Base-by-base conservation (phyloP, 805 yeast species). In the Wilhelminamyces savonicus region DNA sequence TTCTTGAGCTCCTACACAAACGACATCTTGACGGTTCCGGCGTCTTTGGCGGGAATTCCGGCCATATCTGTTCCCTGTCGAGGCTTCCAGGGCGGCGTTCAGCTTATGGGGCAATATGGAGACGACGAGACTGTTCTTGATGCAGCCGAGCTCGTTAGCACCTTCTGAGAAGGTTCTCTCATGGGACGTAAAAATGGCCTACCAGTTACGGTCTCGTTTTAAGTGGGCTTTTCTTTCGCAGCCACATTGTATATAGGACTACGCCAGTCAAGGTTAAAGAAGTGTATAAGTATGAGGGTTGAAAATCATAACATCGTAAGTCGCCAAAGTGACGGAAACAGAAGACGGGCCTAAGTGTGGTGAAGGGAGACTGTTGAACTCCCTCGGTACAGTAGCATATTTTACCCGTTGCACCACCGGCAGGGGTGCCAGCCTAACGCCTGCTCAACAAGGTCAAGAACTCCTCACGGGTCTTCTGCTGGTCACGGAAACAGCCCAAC, bases 381-480 rank as follows among this genome's bases (percentile, higher is more conserved):
- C 13, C 12, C 6, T 17, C 8, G 8, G 20, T 17, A 17, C 6
- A 9, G 8, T 6, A 17, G 8, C 9, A 9, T 9, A 17, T 6
- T 17, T 9, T 17, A 9, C 8, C 9, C 20, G 20, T 7, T 6
- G 6, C 20, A 9, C 9, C 20, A 17, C 8, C 20, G 8, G 8
- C 8, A 9, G 6, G 20, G 6, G 6, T 17, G 9, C 9, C 9
- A 7, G 20, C 20, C 9, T 44, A 73, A 44, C 67, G 65, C 58
- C 83, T 75, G 23, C 82, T 82, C 45, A 88, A 64, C 37, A 88
- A 65, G 9, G 88, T 81, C 52, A 92, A 70, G 48, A 92, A 92
- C 59, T 92, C 98, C 51, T 92, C 98, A 51, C 98, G 76, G 3
- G 98, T 92, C 67, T 85, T 86, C 56, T 88, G 96, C 24, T 86